Conservation (phyloP, 495 filamentous ascomycete species). For the Talaromyces liani region DNA sequence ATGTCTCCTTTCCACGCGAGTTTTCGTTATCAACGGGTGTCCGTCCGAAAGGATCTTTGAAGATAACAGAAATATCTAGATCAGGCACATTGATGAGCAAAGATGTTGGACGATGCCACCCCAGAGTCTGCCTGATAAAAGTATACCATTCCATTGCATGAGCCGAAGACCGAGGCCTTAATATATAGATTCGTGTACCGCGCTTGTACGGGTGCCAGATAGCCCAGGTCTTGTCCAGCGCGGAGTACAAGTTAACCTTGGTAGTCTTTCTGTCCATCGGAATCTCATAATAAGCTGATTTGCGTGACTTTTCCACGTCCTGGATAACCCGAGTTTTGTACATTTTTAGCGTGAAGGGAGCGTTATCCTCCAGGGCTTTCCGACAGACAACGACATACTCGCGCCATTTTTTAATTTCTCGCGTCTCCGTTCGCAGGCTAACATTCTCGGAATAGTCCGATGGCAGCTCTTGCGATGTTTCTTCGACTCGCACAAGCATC, state of each 20-base stretch:
- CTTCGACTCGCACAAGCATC: slow-evolving; percentile 65
- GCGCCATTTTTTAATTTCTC: slow-evolving; percentile 59
- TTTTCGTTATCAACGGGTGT: slow-evolving; percentile 24
- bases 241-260: slow-evolving; percentile 61
- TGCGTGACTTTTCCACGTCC: slow-evolving; percentile 47
- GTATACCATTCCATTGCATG: slow-evolving; percentile 71
- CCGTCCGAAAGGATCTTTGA: slow-evolving; percentile 56
- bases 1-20: slow-evolving; percentile 35
- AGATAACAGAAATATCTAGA: slow-evolving; percentile 52
- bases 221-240: slow-evolving; percentile 65
- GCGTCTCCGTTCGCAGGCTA: slow-evolving; percentile 53
- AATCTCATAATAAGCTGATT: slow-evolving; percentile 50
- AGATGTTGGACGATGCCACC: slow-evolving; percentile 48
- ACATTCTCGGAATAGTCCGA: slow-evolving; percentile 62
- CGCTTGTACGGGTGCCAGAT: slow-evolving; percentile 52
- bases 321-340: slow-evolving; percentile 67
- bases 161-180: slow-evolving; percentile 57
- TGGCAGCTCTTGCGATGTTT: slow-evolving; percentile 46
- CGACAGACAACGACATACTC: slow-evolving; percentile 67
- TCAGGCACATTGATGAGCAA: slow-evolving; percentile 65
- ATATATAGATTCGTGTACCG: slow-evolving; percentile 59
- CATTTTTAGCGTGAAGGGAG: slow-evolving; percentile 54
- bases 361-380: slow-evolving; percentile 43
- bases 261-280: slow-evolving; percentile 44
- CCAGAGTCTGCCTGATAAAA: slow-evolving; percentile 55